Evolutionary conservation across 139 green algal species (phyloP), one percentile per base, ranked within the genome.

Genomic region (Yamagishiella unicocca): DNA sequence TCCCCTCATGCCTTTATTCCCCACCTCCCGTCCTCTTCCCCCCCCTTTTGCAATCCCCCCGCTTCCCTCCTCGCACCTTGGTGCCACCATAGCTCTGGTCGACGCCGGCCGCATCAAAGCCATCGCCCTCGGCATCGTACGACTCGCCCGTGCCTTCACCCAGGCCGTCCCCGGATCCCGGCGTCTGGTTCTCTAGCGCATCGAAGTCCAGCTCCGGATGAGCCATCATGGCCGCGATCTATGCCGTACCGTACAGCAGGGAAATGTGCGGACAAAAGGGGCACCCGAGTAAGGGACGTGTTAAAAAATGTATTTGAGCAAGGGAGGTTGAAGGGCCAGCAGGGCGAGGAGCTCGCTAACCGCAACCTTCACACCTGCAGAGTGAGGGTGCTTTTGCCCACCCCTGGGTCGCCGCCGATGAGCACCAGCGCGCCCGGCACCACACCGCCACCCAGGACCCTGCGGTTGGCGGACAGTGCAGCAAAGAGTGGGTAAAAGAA

Each of bases 331-430:
- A n/a, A n/a, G n/a, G n/a, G n/a, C n/a, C n/a, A n/a, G n/a, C n/a
- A n/a, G n/a, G n/a, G n/a, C n/a, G n/a, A n/a, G n/a, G n/a, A n/a
- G n/a, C n/a, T n/a, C n/a, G n/a, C n/a, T n/a, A n/a, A n/a, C n/a
- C n/a, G n/a, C 71, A 79, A 66, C 5, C 46, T 35, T 2, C 83
- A 5, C 45, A 98, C 90, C 92, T 99, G 97, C 64, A 99, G 93
- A 82, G 99, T 93, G 46, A 99, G 91, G 10, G 98, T 99, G 74
- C 89, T 96, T 88, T 99, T 99, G 85, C 97, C 97, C n/a, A 99
- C 95, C 2, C 98, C 98, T 27, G 98, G 98, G 45, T 99, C 98
- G 0, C 98, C 98, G 0, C 96, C 97, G 12, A 99, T 91, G 0
- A 99, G 92, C 46, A 97, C 94, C 45, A 99, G 85, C 19, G 91